Evolutionary conservation across 2,329 filamentous ascomycete species (phyloP), one percentile per base, ranked within the genome.

Genomic region (Penicillium sp.): DNA sequence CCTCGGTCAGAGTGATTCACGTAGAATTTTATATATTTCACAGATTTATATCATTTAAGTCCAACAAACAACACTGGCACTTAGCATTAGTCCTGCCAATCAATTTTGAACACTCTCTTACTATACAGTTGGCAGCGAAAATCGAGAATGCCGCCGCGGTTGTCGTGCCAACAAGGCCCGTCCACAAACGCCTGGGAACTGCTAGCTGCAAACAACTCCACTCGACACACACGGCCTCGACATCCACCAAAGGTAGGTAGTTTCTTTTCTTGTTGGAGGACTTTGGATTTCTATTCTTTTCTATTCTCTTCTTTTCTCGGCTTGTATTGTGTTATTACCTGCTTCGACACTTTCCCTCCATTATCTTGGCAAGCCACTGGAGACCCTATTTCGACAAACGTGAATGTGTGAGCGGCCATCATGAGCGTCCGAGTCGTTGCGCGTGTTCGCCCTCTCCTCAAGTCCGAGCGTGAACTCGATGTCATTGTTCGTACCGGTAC

Each of bases 391-490:
- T 17, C 27, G 18, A 39, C 24, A 30, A 45, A 46, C 33, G 51
- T 56, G 54, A 32, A 56, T 56, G 46, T 46, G 20, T 46, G 48
- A 50, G 30, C 41, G 23, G 46, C 29, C 61, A 70, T 51, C 53
- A 75, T 75, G 72, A 75, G 71, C 53, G 90, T 97, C 61, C 83
- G 90, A 68, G 92, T 97, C 52, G 90, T 97, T 59, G 92, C 93
- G 53, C 85, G 94, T 61, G 89, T 99, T 65, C 87, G 93, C 63
- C 93, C 93, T 46, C 83, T 97, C 57, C 84, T 97, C 57, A 87
- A 90, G 63, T 86, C 88, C 58, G 94, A 97, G 78, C 80, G 88
- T 52, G 89, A 94, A 68, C 88, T 88, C 73, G 93, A 97, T 76
- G 83, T 90, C 54, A 96, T 97, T 62, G 87, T 97, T 60, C 82